Base-by-base conservation (phyloP, 805 yeast species). In the Blastobotrys peoriensis region DNA sequence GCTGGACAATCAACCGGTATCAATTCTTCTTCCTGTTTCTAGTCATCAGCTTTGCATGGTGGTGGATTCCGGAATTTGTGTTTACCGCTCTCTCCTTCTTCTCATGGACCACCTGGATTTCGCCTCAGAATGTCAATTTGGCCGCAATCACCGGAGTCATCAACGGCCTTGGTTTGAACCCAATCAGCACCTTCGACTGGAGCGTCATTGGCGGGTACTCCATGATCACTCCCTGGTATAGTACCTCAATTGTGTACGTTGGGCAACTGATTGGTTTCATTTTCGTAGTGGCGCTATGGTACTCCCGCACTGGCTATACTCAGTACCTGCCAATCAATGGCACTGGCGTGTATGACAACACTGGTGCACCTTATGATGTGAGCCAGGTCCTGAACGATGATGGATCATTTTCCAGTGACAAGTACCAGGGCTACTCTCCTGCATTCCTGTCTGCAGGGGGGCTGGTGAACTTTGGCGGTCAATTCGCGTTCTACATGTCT, bases 81-180 rank as follows among this genome's bases (percentile, higher is more conserved):
- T 76, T 78, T 67, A 67, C 69, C 33, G 83, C 76, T 4, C 66
- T 81, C 45, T 73, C 81, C 3, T 68, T 70, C 51, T 78, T 81
- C 59, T 60, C 63, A 45, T 79, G 81, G 74, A 71, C 78, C 49
- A 70, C 80, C 20, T 80, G 86, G 86, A 78, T 78, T 41, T 67
- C 61, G 35, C 71, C 71, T 18, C 60, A 74, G 43, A 76, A 76
- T 57, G 70, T 73, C 44, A 68, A 68, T 23, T 70, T 81, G n/a
- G 79, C 77, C 45, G 52, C 57, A 8, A 58, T 76, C 18, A 71
- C 78, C n/a, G 83, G 83, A 16, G 58, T 70, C 4, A 41, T 41
- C 16, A 21, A 44, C 27, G 62, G 62, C 2, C 49, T 70, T 44
- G 74, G 74, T 0, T 38, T 69, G 36, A 70, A 69, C 50, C 74